phyloP scores from a whole-genome alignment of 1,139 yeast species.

The Suhomyces maxii region DNA sequence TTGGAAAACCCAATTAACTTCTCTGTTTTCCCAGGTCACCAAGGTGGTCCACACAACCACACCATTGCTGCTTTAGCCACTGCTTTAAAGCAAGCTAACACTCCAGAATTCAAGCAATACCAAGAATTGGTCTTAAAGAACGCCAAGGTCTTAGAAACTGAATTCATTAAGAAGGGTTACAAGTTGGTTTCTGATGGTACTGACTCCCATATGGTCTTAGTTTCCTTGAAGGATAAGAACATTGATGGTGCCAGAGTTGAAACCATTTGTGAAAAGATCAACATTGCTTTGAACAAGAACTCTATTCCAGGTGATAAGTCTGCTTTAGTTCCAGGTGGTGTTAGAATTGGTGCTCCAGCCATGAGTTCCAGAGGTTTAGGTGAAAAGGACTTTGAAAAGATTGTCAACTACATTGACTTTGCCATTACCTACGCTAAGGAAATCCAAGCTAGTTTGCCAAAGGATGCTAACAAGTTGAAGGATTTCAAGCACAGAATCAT shows the following conservation, averaged over 20 bases:
- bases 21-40: slow-evolving; percentile 99
- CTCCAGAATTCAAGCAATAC: slow-evolving; percentile 89
- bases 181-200: slow-evolving; percentile 91
- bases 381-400: slow-evolving; percentile 79
- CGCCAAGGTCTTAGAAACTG: slow-evolving; percentile 80
- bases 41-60: slow-evolving; percentile 99
- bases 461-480: slow-evolving; percentile 88
- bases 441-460: slow-evolving; percentile 73
- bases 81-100: slow-evolving; percentile 90
- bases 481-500: slow-evolving; percentile 86
- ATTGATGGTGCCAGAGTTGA: slow-evolving; percentile 98
- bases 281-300: slow-evolving; percentile 95
- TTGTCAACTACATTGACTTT: slow-evolving; percentile 79
- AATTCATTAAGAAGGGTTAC: slow-evolving; percentile 71
- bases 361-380: slow-evolving; percentile 97
- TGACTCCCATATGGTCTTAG: slow-evolving; percentile 93
- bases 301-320: slow-evolving; percentile 98
- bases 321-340: slow-evolving; percentile 97
- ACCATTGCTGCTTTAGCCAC: slow-evolving; percentile 97
- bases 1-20: slow-evolving; percentile 94
- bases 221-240: slow-evolving; percentile 83
- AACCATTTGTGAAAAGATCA: slow-evolving; percentile 89
- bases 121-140: slow-evolving; percentile 87
- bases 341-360: slow-evolving; percentile 98
- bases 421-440: slow-evolving; percentile 79